These are phyloP conservation scores for Paramyrothecium sp. DNA, from an alignment of 2,329 filamentous ascomycete genomes.

Conservation along the genomic window DNA sequence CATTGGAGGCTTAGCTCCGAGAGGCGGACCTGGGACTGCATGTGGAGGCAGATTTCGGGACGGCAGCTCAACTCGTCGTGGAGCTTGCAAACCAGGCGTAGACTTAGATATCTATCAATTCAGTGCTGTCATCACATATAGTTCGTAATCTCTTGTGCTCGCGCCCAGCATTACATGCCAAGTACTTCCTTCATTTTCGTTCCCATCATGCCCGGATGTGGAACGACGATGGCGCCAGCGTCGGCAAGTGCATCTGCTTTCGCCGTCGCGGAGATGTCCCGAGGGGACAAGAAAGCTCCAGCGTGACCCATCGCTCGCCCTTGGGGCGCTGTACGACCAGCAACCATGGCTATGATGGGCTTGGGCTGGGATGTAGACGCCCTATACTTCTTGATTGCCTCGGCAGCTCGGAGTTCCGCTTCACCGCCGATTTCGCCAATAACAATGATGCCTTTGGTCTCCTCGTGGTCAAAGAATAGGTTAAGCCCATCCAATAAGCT, in stretches of 20 bases:
- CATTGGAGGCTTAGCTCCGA: constrained; percentile 23
- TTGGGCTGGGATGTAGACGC: constrained; percentile 58
- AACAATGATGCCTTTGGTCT: constrained; percentile 70
- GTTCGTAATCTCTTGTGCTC: background rate
- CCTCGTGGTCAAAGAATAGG: constrained; percentile 64
- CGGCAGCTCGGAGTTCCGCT: constrained; percentile 68
- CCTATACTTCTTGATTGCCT: constrained; percentile 67
- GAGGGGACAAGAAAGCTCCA: constrained; percentile 52
- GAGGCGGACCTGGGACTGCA: constrained; percentile 31
- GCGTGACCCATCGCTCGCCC: constrained; percentile 72
- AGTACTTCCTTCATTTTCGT: constrained; percentile 30
- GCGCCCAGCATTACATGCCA: constrained; percentile 3
- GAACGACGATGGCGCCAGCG: constrained; percentile 34
- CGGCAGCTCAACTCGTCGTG: constrained; percentile 30
- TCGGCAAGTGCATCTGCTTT: constrained; percentile 32
- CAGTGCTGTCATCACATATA: background rate
- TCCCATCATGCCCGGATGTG: constrained; percentile 37
- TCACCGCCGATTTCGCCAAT: constrained; percentile 72
- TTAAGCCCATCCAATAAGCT: constrained; percentile 69
- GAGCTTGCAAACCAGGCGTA: constrained; percentile 19
- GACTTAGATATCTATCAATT: background rate
- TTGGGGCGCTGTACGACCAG: constrained; percentile 59
- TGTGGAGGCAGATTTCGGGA: constrained; percentile 37
- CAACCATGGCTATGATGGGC: constrained; percentile 62
- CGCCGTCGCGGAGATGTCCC: constrained; percentile 26